Base-by-base conservation (phyloP, 176 grass and related monocot genomes). In the Leersia perrieri region DNA sequence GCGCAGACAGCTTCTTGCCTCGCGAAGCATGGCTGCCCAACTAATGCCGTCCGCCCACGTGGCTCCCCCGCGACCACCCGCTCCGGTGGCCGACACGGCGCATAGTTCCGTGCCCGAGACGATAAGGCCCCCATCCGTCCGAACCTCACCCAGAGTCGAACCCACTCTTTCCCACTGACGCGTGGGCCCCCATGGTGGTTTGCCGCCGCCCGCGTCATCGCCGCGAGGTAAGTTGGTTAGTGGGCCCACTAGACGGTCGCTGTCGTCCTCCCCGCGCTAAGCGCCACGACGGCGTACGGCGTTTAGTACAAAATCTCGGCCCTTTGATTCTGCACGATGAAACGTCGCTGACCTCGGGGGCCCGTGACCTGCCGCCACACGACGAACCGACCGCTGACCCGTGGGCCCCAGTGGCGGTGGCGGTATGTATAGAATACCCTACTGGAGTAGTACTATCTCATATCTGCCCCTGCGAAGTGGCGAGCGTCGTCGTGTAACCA, bases 61-160 rank as follows among this genome's bases (percentile, higher is more conserved):
- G 87, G 87, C 49, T 5, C 49, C 30, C 6, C 0, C 36, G 2
- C 7, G 30, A 32, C 81, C 75, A 26, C 81, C 25, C 28, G 25
- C 28, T 62, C 9, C 81, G 49, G 81, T 79, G 81, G 69, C 80
- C 75, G 86, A 84, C 81, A 88, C 58, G 74, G 35, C 74, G 68
- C 78, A 33, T 20, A 36, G 63, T 38, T 11, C 36, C 69, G 44
- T 83, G 81, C n/a, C 23, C 55, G 57, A 63, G 38, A 78, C 39
- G 83, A 71, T 63, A 49, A 28, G 9, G 9, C 41, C 60, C 61
- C 32, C 42, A 22, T 18, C 61, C 39, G 16, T 42, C 20, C 80
- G 13, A 7, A 6, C 49, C 12, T 30, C 20, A 1, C 53, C 1
- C 20, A 23, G 3, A 3, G 25, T 1, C n/a, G 15, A 77, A 6